phyloP scores from a whole-genome alignment of 257 asterid species.

The Jacaranda copaia region DNA sequence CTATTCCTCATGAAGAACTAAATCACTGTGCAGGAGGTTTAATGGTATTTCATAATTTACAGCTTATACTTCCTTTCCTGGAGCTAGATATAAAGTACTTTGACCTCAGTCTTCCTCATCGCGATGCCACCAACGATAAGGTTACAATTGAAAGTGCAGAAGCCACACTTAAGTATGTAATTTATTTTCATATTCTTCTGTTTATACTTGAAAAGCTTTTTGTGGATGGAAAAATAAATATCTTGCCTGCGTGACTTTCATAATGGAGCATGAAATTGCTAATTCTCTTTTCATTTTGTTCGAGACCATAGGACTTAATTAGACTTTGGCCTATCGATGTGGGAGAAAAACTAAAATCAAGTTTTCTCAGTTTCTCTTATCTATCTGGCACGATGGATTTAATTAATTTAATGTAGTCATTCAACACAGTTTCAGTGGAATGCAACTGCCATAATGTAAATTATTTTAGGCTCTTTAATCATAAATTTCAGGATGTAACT shows the following conservation, averaged over 20 bases:
- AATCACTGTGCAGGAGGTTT: slow-evolving; percentile 2
- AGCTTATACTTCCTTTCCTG: slow-evolving; percentile 75
- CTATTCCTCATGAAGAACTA: neutral
- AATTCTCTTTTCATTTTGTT: neutral
- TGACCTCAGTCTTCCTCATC: slow-evolving; percentile 75
- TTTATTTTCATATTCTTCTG: slow-evolving; percentile 16
- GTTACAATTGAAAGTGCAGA: slow-evolving; percentile 82
- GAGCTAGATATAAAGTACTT: slow-evolving; percentile 78
- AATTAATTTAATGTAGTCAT: too few relatives aligned
- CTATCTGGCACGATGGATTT: too few relatives aligned
- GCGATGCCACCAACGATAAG: slow-evolving; percentile 69
- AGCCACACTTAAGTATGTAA: slow-evolving; percentile 73
- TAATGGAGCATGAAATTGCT: slow-evolving; percentile 5
- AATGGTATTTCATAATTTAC: slow-evolving; percentile 34
- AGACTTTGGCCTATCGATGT: too few relatives aligned
- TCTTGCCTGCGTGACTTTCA: slow-evolving; percentile 10
- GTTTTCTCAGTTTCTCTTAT: too few relatives aligned
- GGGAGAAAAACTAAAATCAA: too few relatives aligned
- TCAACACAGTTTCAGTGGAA: too few relatives aligned
- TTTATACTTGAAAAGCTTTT: neutral
- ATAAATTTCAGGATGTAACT: too few relatives aligned
- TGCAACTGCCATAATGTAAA: too few relatives aligned
- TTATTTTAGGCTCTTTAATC: too few relatives aligned
- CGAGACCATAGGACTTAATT: neutral
- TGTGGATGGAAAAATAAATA: slow-evolving; percentile 8